Evolutionary conservation across 805 yeast genomes (phyloP), one percentile per base, ranked within the genome.

Genomic region (Kodamaea laetipori): DNA sequence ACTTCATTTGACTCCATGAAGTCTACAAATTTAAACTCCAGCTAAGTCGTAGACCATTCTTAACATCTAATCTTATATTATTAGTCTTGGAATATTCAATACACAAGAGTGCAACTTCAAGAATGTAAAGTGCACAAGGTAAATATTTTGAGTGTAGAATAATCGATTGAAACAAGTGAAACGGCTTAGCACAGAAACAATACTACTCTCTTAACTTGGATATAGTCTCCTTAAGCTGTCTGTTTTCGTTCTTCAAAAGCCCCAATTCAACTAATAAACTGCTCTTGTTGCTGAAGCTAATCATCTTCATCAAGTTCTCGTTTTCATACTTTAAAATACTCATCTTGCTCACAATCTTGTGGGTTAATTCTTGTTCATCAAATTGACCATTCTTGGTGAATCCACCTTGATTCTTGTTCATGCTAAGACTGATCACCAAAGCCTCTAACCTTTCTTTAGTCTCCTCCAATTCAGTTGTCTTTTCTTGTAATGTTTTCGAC

Each of bases 361-460:
- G 94, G 10, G 90, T 81, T 37, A 86, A 64, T 43, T 86, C 90
- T 54, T 85, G 81, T 39, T 80, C 84, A 54, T 87, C 95, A 58
- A 78, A 84, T 45, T 83, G 69, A 2, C 89, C 90, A 44, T 71
- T 63, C 25, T 71, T 69, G 1, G 81, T 78, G 16, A 68, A 60
- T 19, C 16, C 38, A 17, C 45, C 44, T n/a, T 54, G 38, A 39
- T 47, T 51, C 37, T 48, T 50, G 33, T 48, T 54, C 52, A 66
- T 49, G 17, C 61, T 49, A 16, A 57, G 41, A 18, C 64, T 58
- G 13, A 67, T 67, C n/a, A 69, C 43, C 8, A 86, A 52, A 18
- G 85, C 73, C 54, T 87, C 95, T 37, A 87, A 64, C 51, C 84
- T 71, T 11, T 66, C 51, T 49, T 83, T 84, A 1, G 88, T 78